Evolutionary conservation across 257 asterid species (phyloP), one percentile per base, ranked within the genome.

Genomic region (Solanum dulcamara): DNA sequence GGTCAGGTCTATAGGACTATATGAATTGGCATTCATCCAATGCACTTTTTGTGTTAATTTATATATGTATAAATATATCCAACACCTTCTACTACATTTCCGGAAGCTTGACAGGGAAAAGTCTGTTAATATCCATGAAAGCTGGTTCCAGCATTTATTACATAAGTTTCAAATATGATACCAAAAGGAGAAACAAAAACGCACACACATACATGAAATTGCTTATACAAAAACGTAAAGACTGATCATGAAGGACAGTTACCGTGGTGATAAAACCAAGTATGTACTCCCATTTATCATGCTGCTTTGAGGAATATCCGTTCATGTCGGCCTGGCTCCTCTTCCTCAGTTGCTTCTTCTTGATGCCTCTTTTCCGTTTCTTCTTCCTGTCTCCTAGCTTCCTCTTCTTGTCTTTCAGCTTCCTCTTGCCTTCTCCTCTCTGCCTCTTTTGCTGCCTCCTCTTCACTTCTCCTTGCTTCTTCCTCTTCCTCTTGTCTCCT

Each of bases 371-470:
- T 53, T 20, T 57, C 83, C 26, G 30, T 46, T 24, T 17, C 46
- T 11, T 80, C 70, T 12, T 70, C 17, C 11, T 55, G 14, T 22
- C 46, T 55, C 38, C 35, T 37, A 7, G 40, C 81, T 10, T n/a
- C 87, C 18, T 60, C 50, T 66, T 80, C 46, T 35, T 62, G 42
- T 30, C 66, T 59, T 72, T 10, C 85, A 18, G 70, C 85, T 51
- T 75, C 87, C 30, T 83, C 85, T 42, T 83, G 38, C 59, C 50
- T 85, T 81, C 24, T 59, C 72, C n/a, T n/a, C 85, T 79, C 85
- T 40, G 75, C 64, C 26, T 40, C 30, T 50, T 20, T 80, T 40
- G 82, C 81, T 37, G 44, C 85, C 33, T 72, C 37, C 7, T 35
- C 9, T 30, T 59, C 88, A 7, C 14, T 48, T 28, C 48, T 33